phyloP scores from a whole-genome alignment of 176 grass and related monocot genomes.

The Lolium multiflorum region DNA sequence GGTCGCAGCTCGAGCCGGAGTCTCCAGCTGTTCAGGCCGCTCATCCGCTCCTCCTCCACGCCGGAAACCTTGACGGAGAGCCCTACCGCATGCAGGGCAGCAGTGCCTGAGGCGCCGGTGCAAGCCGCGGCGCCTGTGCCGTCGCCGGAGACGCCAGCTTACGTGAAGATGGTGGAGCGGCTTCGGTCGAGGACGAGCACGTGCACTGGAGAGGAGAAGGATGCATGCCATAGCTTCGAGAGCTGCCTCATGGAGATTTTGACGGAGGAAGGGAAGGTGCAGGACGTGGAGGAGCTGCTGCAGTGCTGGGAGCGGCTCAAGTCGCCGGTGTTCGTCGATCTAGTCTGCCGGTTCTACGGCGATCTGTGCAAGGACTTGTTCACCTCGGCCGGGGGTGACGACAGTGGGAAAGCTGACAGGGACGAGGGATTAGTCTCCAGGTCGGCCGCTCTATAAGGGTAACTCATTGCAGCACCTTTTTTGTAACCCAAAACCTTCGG shows the following conservation, averaged over 20 bases:
- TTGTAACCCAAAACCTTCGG: background rate
- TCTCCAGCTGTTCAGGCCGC: slow-evolving; percentile 64
- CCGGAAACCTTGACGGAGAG: background rate
- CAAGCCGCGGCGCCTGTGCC: slow-evolving; percentile 36
- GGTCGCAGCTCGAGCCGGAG: background rate
- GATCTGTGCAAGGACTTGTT: slow-evolving; percentile 80
- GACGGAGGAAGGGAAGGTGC: slow-evolving; percentile 65
- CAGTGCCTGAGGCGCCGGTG: background rate
- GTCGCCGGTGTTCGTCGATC: slow-evolving; percentile 73
- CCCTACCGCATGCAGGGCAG: background rate
- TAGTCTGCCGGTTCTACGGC: slow-evolving; percentile 72
- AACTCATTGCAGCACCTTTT: background rate
- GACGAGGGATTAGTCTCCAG: background rate
- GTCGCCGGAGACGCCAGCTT: slow-evolving; percentile 63
- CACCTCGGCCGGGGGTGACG: background rate
- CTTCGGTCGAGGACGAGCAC: slow-evolving; percentile 39
- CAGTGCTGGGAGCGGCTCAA: slow-evolving; percentile 70
- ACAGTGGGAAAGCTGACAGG: background rate
- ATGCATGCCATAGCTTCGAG: slow-evolving; percentile 72
- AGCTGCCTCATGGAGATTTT: slow-evolving; percentile 70
- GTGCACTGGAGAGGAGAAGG: background rate
- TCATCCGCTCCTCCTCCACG: slow-evolving; percentile 20
- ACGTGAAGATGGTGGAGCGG: slow-evolving; percentile 59
- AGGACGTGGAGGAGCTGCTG: slow-evolving; percentile 80
- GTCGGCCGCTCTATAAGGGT: background rate